These are phyloP conservation scores for Zoysia pacifica DNA, from an alignment of 176 grass and related monocot species.

Conservation along the genomic window DNA sequence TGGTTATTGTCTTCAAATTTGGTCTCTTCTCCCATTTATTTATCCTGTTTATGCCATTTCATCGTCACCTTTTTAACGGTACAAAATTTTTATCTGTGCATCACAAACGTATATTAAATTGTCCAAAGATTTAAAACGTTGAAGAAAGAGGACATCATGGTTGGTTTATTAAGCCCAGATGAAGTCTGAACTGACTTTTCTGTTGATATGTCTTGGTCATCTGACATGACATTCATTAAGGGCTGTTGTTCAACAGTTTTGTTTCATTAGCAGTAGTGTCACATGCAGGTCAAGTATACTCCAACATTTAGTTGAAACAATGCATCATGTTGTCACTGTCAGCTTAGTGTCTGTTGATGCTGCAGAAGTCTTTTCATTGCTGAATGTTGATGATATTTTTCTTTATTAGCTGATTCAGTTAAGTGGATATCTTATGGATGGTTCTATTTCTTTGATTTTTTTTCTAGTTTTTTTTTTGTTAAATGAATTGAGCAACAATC, in stretches of 20 bases:
- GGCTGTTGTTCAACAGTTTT: constrained; percentile 2
- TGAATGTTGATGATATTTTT: not conserved
- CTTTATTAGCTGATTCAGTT: not conserved
- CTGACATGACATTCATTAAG: constrained; percentile 24
- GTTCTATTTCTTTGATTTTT: not conserved
- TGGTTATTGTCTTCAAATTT: not conserved
- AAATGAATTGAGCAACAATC: constrained; percentile 7
- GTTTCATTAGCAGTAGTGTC: constrained; percentile 7
- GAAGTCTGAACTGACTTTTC: not conserved
- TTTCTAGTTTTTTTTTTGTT: not conserved
- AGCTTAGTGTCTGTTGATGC: not conserved
- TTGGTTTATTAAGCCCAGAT: constrained; percentile 20
- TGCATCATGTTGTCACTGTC: not conserved
- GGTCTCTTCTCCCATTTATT: not conserved
- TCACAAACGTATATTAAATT: constrained; percentile 9
- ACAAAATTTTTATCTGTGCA: not conserved
- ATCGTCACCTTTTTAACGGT: not conserved
- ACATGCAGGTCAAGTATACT: not conserved
- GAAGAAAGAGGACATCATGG: not conserved
- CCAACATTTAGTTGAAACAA: constrained; percentile 20
- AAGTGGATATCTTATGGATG: not conserved
- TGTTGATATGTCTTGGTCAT: constrained; percentile 48
- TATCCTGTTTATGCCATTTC: not conserved
- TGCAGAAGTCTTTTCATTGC: not conserved
- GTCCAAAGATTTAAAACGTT: constrained; percentile 16